Conservation (phyloP, 2,329 filamentous ascomycete species). For the Colletotrichum echinochloae region DNA sequence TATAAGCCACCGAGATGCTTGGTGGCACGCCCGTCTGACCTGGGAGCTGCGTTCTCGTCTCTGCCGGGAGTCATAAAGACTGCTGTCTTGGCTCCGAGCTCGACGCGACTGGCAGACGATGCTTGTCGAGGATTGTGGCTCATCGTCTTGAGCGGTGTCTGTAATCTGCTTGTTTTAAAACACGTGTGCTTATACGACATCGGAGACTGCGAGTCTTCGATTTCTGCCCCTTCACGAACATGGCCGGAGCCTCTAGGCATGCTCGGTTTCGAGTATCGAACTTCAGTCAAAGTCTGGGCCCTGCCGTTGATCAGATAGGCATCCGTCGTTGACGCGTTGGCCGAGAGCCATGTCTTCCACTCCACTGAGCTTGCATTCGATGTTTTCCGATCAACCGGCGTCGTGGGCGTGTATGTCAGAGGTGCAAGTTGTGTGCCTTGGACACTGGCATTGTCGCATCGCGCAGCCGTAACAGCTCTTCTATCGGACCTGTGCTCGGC, state of each 20-base stretch:
- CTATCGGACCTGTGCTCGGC: background rate
- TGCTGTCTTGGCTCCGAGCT: background rate
- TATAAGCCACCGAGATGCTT: constrained; percentile 2
- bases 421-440: background rate
- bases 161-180: background rate
- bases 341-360: constrained; percentile 67
- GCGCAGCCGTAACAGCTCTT: background rate
- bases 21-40: constrained; percentile 5
- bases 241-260: constrained; percentile 52
- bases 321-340: constrained; percentile 58
- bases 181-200: constrained; percentile 29
- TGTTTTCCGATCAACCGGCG: constrained; percentile 51
- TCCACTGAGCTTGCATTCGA: constrained; percentile 62
- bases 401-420: constrained; percentile 38
- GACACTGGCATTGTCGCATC: background rate
- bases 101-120: constrained; percentile 27
- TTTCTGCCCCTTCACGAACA: constrained; percentile 63
- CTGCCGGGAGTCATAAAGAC: constrained; percentile 1
- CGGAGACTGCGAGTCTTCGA: constrained; percentile 53
- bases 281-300: constrained; percentile 1
- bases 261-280: constrained; percentile 42
- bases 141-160: constrained; percentile 24
- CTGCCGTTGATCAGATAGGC: background rate
- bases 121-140: constrained; percentile 23
- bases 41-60: constrained; percentile 30